A percentile compares a stretch with the other conserved stretches of the same genome.
These are phyloP conservation scores for Cladosporium sp. DNA, from an alignment of 2,329 filamentous ascomycete species.

Conservation along the genomic window DNA sequence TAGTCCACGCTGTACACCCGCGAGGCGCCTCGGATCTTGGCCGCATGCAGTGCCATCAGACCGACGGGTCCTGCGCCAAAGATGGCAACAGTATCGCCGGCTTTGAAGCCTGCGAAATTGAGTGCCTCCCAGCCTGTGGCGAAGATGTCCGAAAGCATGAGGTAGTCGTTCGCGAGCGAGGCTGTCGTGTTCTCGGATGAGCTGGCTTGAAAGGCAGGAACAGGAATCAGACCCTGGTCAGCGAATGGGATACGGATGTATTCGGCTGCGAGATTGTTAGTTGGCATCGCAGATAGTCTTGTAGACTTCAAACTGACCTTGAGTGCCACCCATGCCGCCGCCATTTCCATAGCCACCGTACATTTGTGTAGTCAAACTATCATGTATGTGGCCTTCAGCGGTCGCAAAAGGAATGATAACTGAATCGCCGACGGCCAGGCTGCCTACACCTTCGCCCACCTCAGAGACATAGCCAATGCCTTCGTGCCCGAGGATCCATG, in stretches of 20 bases:
- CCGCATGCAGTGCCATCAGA: constrained; percentile 36
- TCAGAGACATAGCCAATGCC: constrained; percentile 22
- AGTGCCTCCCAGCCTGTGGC: constrained; percentile 60
- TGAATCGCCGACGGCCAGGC: constrained; percentile 19
- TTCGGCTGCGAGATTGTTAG: constrained; percentile 17
- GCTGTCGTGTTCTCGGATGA: constrained; percentile 10
- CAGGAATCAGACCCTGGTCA: constrained; percentile 17
- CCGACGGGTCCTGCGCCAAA: constrained; percentile 82
- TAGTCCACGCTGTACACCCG: constrained; percentile 25
- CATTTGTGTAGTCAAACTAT: constrained; percentile 8
- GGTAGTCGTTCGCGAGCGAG: constrained; percentile 10
- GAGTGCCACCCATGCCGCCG: constrained; percentile 10
- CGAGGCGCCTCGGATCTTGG: constrained; percentile 24
- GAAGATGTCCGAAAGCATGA: constrained; percentile 55
- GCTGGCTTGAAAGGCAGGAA: neutral
- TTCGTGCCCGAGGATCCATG: constrained; percentile 21
- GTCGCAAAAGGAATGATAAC: constrained; percentile 21
- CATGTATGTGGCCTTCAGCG: constrained; percentile 19
- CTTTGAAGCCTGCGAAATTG: constrained; percentile 73
- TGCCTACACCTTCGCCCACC: constrained; percentile 17
- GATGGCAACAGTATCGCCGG: constrained; percentile 71
- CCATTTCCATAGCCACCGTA: constrained; percentile 19
- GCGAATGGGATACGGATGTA: constrained; percentile 20
- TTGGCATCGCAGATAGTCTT: neutral
- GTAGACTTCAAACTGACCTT: neutral